Percentiles rank a stretch among this genome's conserved stretches.
Evolutionary conservation across 2,329 filamentous ascomycete species (phyloP).

Genomic region (Aspergillus uvarum): DNA sequence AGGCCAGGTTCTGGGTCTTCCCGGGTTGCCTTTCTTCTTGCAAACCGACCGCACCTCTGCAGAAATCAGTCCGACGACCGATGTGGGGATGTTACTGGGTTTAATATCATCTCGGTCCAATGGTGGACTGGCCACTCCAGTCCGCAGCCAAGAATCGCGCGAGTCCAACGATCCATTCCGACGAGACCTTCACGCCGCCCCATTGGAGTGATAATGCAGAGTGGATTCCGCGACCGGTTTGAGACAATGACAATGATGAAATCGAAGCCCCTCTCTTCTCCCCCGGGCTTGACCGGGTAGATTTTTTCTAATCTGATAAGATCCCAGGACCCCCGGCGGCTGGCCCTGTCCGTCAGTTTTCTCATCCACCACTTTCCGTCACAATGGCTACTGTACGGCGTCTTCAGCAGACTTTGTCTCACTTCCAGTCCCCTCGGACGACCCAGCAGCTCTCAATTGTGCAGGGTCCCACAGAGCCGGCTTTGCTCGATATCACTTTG

Average conservation of each 20-base stretch:
- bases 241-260: not conserved
- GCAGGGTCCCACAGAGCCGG: constrained; percentile 66
- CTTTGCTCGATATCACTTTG: constrained; percentile 69
- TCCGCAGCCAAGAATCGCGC: not conserved
- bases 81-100: not conserved
- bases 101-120: not conserved
- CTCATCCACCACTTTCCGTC: not conserved
- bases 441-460: constrained; percentile 54
- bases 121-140: not conserved
- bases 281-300: not conserved
- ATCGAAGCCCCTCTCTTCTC: not conserved
- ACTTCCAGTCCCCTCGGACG: constrained; percentile 22
- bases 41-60: not conserved
- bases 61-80: not conserved
- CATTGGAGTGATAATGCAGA: not conserved
- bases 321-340: not conserved
- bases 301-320: constrained; percentile 5
- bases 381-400: constrained; percentile 31
- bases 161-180: not conserved
- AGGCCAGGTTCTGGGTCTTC: no score
- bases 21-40: no score
- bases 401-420: constrained; percentile 33
- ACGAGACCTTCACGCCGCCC: not conserved
- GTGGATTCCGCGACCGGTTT: not conserved
- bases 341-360: not conserved